phyloP scores from a whole-genome alignment of 2,329 filamentous ascomycete species.

The Grosmannia serpens region DNA sequence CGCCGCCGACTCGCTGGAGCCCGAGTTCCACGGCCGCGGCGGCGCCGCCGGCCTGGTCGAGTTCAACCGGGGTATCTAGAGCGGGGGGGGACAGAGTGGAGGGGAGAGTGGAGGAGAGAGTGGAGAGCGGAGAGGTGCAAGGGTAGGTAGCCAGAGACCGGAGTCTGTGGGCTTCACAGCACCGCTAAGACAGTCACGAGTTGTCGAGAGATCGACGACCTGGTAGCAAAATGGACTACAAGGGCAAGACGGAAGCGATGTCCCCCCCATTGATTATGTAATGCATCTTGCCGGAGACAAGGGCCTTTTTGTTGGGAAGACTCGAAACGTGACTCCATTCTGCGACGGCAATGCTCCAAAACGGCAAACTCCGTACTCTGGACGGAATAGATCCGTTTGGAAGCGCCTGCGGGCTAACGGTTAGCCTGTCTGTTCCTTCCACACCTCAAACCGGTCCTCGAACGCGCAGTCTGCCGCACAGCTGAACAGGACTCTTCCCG shows the following conservation, averaged over 20 bases:
- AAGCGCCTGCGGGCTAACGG: not conserved
- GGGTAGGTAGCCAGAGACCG: too few relatives aligned
- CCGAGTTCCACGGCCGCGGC: slow-evolving; percentile 73
- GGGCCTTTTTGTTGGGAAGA: not conserved
- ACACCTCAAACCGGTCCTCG: too few relatives aligned
- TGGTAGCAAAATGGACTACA: not conserved
- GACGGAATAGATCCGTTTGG: not conserved
- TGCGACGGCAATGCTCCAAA: too few relatives aligned
- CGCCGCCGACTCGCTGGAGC: slow-evolving; percentile 62
- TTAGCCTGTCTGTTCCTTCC: not conserved
- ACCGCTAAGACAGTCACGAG: too few relatives aligned
- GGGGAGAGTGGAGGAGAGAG: not conserved
- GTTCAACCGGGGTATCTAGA: slow-evolving; percentile 84
- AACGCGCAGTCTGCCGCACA: not conserved
- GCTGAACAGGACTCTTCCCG: not conserved
- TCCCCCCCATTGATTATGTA: too few relatives aligned
- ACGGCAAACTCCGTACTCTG: too few relatives aligned
- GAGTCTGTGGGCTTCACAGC: too few relatives aligned
- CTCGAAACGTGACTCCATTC: not conserved
- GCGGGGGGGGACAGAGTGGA: not conserved
- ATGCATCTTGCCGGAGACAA: too few relatives aligned
- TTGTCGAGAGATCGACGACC: not conserved
- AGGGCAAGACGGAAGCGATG: not conserved
- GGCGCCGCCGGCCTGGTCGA: slow-evolving; percentile 77
- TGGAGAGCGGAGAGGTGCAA: too few relatives aligned